Conservation (phyloP, 1,139 yeast genomes). For the Yamadazyma dushanensis region DNA sequence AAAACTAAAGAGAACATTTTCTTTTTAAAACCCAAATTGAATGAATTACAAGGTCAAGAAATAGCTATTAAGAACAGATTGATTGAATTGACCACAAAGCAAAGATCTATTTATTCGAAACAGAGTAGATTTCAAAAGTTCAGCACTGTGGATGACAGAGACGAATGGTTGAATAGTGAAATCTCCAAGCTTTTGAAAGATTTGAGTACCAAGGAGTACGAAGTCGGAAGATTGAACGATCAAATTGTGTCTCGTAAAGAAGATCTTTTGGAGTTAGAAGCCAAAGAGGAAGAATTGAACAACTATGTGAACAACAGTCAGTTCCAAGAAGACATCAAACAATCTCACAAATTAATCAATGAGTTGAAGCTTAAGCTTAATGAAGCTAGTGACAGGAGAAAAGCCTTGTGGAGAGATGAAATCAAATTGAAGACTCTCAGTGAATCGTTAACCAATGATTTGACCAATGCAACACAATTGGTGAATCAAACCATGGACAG, state of each 20-base stretch:
- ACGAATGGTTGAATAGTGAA: conserved; percentile 59
- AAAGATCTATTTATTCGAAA: conserved; percentile 68
- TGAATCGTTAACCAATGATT: conserved; percentile 57
- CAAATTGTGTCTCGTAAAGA: conserved; percentile 21
- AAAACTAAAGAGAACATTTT: conserved; percentile 24
- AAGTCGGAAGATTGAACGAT: conserved; percentile 21
- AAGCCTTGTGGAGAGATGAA: conserved; percentile 79
- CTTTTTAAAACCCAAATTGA: conserved; percentile 42
- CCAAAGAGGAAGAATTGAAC: conserved; percentile 43
- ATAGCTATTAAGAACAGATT: conserved; percentile 38
- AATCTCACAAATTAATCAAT: conserved; percentile 35
- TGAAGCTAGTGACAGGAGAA: conserved; percentile 64
- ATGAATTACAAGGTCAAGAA: conserved; percentile 43
- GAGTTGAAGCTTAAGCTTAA: conserved; percentile 40
- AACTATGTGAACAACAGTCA: conserved; percentile 26
- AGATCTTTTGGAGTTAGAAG: conserved; percentile 21
- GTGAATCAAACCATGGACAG: conserved; percentile 77
- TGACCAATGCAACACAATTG: conserved; percentile 55
- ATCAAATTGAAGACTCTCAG: conserved; percentile 56
- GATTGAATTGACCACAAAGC: conserved; percentile 48
- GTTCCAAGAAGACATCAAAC: conserved; percentile 21
- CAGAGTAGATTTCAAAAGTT: conserved; percentile 72
- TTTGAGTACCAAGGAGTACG: conserved; percentile 21
- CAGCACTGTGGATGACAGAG: conserved; percentile 55
- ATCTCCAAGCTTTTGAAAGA: conserved; percentile 23